Percentiles rank a stretch among this genome's conserved stretches.
These are phyloP conservation scores for Tetrastigma voinierianum DNA, from an alignment of 164 flowering plant genomes.

Conservation along the genomic window DNA sequence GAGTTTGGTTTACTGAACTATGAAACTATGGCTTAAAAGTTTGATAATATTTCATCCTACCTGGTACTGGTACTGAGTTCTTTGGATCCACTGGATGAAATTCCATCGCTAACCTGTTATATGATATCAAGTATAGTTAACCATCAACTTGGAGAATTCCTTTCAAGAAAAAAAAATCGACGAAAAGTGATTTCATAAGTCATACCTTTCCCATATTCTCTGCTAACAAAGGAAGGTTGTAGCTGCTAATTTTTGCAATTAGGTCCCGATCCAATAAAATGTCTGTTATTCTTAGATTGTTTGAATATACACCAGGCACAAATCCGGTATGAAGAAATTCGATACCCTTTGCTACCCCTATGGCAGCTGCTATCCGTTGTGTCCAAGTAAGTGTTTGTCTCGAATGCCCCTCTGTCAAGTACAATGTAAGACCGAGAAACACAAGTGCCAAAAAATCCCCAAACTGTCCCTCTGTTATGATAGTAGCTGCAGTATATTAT, in stretches of 20 bases:
- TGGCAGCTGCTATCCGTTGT: slow-evolving; percentile 80
- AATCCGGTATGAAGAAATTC: slow-evolving; percentile 89
- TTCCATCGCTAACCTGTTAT: slow-evolving; percentile 41
- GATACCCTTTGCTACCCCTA: slow-evolving; percentile 85
- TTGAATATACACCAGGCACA: slow-evolving; percentile 74
- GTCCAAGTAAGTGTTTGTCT: slow-evolving; percentile 62
- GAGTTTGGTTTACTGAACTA: too few species aligned
- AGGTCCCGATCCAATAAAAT: slow-evolving; percentile 77
- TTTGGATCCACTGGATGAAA: slow-evolving; percentile 37
- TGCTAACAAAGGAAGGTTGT: slow-evolving; percentile 71
- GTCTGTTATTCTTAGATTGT: slow-evolving; percentile 73
- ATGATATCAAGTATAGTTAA: slow-evolving; percentile 8
- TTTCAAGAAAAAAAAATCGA: slow-evolving; percentile 5
- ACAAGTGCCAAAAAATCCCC: too few species aligned
- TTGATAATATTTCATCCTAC: slow-evolving; percentile 23
- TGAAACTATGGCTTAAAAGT: too few species aligned
- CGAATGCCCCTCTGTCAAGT: slow-evolving; percentile 35
- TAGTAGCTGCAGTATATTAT: too few species aligned
- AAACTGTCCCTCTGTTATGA: too few species aligned
- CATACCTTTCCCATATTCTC: slow-evolving; percentile 57
- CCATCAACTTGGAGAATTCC: background rate
- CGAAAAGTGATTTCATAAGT: background rate
- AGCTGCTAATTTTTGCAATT: slow-evolving; percentile 80
- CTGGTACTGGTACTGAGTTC: slow-evolving; percentile 28
- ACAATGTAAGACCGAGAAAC: background rate